Percentiles rank a stretch among this genome's conserved stretches.
Evolutionary conservation across 768 basidiomycete genomes (phyloP).

Genomic region (Rhizopogon rudus): DNA sequence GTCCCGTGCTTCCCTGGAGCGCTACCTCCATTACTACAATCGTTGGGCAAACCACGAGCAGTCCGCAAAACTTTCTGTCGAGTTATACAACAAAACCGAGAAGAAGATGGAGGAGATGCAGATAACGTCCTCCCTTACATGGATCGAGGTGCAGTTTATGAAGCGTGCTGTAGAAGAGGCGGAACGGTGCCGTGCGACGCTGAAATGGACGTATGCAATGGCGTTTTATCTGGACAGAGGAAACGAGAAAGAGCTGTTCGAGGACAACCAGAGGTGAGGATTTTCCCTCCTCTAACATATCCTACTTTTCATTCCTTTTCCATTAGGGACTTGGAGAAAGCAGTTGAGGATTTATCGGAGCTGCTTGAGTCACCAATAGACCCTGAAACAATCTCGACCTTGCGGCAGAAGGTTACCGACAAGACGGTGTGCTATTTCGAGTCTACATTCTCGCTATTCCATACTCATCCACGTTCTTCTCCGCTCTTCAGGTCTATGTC

Average conservation of each 20-base stretch:
- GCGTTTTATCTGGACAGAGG: constrained; percentile 91
- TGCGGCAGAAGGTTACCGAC: constrained; percentile 93
- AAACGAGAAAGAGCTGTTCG: constrained; percentile 93
- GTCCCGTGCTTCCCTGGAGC: constrained; percentile 86
- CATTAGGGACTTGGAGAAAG: constrained; percentile 82
- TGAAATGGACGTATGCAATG: constrained; percentile 99
- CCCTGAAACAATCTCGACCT: constrained; percentile 68
- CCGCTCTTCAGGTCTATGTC: constrained; percentile 68
- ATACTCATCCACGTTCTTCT: neutral
- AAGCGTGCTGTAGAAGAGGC: constrained; percentile 96
- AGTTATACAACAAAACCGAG: constrained; percentile 92
- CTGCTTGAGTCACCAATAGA: constrained; percentile 90
- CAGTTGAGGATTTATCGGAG: constrained; percentile 93
- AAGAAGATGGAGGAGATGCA: constrained; percentile 99
- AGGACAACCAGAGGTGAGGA: constrained; percentile 88
- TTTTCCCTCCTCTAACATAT: neutral
- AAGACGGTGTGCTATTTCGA: constrained; percentile 64
- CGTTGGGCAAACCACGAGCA: constrained; percentile 99
- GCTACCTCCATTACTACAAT: constrained; percentile 99
- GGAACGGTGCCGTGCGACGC: constrained; percentile 85
- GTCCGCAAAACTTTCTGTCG: constrained; percentile 92
- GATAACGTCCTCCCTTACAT: constrained; percentile 82
- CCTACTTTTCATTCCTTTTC: constrained; percentile 1
- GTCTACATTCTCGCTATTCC: neutral
- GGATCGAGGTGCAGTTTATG: constrained; percentile 99